These are phyloP conservation scores for Fusarium pseudograminearum DNA, from an alignment of 2,329 filamentous ascomycete species.

Conservation along the genomic window DNA sequence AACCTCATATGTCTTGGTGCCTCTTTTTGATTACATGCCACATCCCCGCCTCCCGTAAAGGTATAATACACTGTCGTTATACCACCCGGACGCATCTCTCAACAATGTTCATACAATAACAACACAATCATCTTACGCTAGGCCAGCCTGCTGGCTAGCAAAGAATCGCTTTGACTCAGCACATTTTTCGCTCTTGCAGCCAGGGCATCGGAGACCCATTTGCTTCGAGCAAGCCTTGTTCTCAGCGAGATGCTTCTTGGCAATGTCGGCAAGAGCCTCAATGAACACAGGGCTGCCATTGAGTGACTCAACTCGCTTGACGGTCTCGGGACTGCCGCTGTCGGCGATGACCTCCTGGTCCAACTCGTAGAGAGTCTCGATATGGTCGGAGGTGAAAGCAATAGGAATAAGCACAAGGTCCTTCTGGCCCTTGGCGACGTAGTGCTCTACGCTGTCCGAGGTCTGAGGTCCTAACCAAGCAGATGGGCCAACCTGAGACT, in stretches of 20 bases:
- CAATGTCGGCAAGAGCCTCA: conserved; percentile 86
- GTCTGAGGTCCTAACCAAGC: conserved; percentile 98
- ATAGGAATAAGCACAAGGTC: conserved; percentile 94
- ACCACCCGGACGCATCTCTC: neutral
- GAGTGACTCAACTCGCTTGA: conserved; percentile 91
- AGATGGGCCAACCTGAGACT: conserved; percentile 95
- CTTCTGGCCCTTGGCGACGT: conserved; percentile 90
- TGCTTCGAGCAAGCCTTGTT: conserved; percentile 79
- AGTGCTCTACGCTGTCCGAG: conserved; percentile 85
- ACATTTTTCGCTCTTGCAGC: conserved; percentile 91
- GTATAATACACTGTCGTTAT: conserved; percentile 35
- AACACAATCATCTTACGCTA: conserved; percentile 22
- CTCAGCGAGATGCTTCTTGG: conserved; percentile 79
- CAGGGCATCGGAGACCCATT: conserved; percentile 92
- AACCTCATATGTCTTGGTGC: conserved; percentile 10
- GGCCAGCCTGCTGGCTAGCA: conserved; percentile 55
- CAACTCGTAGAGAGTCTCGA: conserved; percentile 91
- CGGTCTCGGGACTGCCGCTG: conserved; percentile 78
- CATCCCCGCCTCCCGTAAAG: conserved; percentile 17
- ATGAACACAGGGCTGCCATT: conserved; percentile 95
- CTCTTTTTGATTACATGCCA: conserved; percentile 30
- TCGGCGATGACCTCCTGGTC: conserved; percentile 96
- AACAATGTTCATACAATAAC: neutral
- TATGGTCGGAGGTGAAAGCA: conserved; percentile 98
- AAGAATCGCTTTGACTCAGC: conserved; percentile 80